These are phyloP conservation scores for Chiua virens DNA, from an alignment of 768 basidiomycete species.

Conservation along the genomic window DNA sequence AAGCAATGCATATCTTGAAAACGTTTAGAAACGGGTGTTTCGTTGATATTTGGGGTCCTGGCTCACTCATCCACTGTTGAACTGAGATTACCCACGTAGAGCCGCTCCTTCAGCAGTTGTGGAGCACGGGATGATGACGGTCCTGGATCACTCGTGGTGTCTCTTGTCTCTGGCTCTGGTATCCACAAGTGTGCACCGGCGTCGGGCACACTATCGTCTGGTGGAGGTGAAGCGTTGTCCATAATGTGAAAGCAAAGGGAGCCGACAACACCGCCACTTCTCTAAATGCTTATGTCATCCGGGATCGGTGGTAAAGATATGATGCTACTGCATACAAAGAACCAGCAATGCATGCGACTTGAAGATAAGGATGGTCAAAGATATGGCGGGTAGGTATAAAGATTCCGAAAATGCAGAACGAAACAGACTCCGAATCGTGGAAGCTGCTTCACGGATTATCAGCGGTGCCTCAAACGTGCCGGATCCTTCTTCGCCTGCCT, in stretches of 20 bases:
- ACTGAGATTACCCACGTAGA: constrained; percentile 90
- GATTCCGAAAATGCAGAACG: too few relatives aligned
- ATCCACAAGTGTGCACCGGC: constrained; percentile 30
- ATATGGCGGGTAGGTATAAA: too few relatives aligned
- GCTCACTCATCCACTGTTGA: constrained; percentile 84
- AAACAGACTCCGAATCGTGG: too few relatives aligned
- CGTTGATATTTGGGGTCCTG: neutral
- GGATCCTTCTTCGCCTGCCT: constrained; percentile 6
- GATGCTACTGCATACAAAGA: too few relatives aligned
- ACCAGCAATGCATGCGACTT: too few relatives aligned
- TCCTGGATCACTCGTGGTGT: constrained; percentile 14
- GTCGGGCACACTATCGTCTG: constrained; percentile 6
- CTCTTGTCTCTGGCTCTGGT: constrained; percentile 25
- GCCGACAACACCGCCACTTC: neutral
- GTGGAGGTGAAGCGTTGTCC: constrained; percentile 4
- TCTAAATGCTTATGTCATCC: constrained; percentile 17
- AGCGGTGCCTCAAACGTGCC: neutral
- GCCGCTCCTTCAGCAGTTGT: constrained; percentile 59
- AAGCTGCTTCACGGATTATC: neutral
- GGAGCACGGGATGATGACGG: constrained; percentile 27
- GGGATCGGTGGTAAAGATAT: neutral
- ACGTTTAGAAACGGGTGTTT: constrained; percentile 9
- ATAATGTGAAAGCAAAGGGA: constrained; percentile 7
- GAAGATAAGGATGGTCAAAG: too few relatives aligned
- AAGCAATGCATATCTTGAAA: constrained; percentile 75